A percentile compares a stretch with the other conserved stretches of the same genome.
These are phyloP conservation scores for Paraurostyla sp. DNA, from an alignment of 73 alveolate genomes.

Conservation along the genomic window DNA sequence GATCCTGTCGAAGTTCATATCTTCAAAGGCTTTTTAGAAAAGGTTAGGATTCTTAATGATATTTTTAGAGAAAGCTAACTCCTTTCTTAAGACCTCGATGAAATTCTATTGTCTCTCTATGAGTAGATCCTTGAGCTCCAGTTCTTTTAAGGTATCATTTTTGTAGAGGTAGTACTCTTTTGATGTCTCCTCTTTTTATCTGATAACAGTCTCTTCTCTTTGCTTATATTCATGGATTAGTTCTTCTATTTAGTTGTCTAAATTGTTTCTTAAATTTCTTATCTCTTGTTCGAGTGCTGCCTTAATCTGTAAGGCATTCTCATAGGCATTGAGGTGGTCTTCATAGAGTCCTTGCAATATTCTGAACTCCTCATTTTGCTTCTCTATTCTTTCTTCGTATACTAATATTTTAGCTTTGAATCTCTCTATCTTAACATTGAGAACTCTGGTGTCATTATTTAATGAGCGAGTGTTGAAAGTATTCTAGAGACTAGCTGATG, in stretches of 20 bases:
- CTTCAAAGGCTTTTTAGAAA: constrained; percentile 24
- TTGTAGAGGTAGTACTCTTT: not conserved
- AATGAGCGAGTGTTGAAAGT: not conserved
- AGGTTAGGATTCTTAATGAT: constrained; percentile 57
- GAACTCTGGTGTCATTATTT: constrained; percentile 17
- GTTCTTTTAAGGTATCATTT: constrained; percentile 36
- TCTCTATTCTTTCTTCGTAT: constrained; percentile 37
- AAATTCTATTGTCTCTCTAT: constrained; percentile 36
- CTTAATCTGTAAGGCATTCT: not conserved
- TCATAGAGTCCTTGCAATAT: not conserved
- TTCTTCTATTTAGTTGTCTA: not conserved
- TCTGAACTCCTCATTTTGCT: constrained; percentile 34
- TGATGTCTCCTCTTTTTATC: not conserved
- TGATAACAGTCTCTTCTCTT: not conserved
- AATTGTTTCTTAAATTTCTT: not conserved
- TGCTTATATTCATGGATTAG: not conserved
- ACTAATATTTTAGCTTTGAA: not conserved
- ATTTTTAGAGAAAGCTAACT: constrained; percentile 57
- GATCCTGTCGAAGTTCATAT: constrained; percentile 54
- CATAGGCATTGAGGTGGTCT: constrained; percentile 12
- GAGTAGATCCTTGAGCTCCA: constrained; percentile 51
- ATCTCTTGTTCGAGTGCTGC: not conserved
- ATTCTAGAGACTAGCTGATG: not conserved
- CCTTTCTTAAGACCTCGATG: constrained; percentile 39
- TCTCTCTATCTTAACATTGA: constrained; percentile 38